phyloP scores from a whole-genome alignment of 1,284 basidiomycete species.

The Takashimella tepidaria region DNA sequence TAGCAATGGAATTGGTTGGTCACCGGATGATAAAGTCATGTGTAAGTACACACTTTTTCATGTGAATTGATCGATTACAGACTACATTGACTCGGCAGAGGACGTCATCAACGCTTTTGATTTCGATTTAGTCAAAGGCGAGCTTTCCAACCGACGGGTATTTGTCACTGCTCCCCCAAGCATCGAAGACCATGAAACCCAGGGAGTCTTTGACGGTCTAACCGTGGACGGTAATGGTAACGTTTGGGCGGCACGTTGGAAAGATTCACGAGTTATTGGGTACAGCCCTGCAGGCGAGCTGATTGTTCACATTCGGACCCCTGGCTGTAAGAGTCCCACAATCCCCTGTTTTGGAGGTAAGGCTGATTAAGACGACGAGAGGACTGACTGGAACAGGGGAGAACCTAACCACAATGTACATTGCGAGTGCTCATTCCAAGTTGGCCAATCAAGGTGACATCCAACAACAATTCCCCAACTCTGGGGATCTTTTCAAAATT shows the following conservation, averaged over 20 bases:
- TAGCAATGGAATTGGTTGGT: slow-evolving; percentile 46
- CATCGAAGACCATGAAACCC: slow-evolving; percentile 11
- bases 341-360: slow-evolving; percentile 43
- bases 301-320: slow-evolving; percentile 26
- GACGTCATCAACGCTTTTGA: slow-evolving; percentile 30
- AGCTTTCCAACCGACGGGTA: slow-evolving; percentile 20
- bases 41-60: slow-evolving; percentile 24
- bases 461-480: slow-evolving; percentile 21
- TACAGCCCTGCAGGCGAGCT: slow-evolving; percentile 36
- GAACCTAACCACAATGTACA: slow-evolving; percentile 36
- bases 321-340: slow-evolving; percentile 31
- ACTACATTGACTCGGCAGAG: slow-evolving; percentile 45
- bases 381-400: slow-evolving; percentile 10
- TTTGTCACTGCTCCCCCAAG: slow-evolving; percentile 25
- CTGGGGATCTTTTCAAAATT: slow-evolving; percentile 34
- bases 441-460: slow-evolving; percentile 27
- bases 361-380: slow-evolving; percentile 2
- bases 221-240: slow-evolving; percentile 42
- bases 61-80: slow-evolving; percentile 11
- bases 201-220: slow-evolving; percentile 43
- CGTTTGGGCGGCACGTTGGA: slow-evolving; percentile 46
- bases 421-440: slow-evolving; percentile 31
- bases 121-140: slow-evolving; percentile 33
- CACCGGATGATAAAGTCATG: slow-evolving; percentile 39
- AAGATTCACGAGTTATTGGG: slow-evolving; percentile 37